Evolutionary conservation across 108 stramenopile genomes (phyloP).

Genomic region (Nitzschia palea): DNA sequence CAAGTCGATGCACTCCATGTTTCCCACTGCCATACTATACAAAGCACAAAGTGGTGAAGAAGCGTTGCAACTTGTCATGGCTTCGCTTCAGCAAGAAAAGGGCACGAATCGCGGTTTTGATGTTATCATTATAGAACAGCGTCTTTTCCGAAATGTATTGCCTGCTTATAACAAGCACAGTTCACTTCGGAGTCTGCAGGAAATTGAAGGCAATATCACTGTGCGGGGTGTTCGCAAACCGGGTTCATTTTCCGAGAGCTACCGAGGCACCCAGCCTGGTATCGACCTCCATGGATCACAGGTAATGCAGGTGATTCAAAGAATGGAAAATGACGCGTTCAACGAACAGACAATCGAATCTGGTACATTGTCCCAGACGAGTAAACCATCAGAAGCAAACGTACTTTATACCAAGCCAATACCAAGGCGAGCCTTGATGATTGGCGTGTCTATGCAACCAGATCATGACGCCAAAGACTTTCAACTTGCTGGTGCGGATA

Average conservation of each 20-base stretch:
- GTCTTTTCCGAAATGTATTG: constrained; percentile 5
- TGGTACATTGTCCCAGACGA: not conserved
- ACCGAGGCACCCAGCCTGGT: constrained; percentile 12
- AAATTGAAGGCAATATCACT: not conserved
- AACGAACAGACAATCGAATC: not conserved
- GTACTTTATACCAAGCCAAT: not conserved
- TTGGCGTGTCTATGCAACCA: constrained; percentile 59
- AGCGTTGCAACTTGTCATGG: constrained; percentile 41
- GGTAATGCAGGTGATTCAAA: constrained; percentile 4
- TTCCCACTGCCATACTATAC: constrained; percentile 53
- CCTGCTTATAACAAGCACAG: not conserved
- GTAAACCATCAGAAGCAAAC: not conserved
- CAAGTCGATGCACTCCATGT: constrained; percentile 54
- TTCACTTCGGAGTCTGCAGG: not conserved
- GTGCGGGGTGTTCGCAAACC: constrained; percentile 2
- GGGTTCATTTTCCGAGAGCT: not conserved
- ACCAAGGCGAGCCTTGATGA: constrained; percentile 44
- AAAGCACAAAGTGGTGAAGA: constrained; percentile 52
- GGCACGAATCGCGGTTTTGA: constrained; percentile 47
- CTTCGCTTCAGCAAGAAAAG: constrained; percentile 3
- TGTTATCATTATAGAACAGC: constrained; percentile 62
- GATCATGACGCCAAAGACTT: constrained; percentile 37
- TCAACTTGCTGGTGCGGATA: constrained; percentile 51
- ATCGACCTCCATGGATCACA: constrained; percentile 31
- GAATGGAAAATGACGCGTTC: not conserved